Evolutionary conservation across 176 grass and related monocot species (phyloP), one percentile per base, ranked within the genome.

Genomic region (Poa pratensis): DNA sequence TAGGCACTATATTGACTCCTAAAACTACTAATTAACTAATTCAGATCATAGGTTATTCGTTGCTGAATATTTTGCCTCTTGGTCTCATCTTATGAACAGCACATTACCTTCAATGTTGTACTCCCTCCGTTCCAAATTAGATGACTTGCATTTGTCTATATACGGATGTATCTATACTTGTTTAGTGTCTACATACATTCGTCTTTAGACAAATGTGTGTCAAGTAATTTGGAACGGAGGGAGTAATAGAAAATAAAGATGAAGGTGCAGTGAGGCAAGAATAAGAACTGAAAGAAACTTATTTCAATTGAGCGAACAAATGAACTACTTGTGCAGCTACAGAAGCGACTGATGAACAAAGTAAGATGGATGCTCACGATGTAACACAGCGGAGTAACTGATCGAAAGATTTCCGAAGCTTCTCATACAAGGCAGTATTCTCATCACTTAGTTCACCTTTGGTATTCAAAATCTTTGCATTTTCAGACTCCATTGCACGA

Each of bases 391-490:
- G 91, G 13, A 96, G 58, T 32, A 91, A 91, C 69, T 96, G 88
- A 87, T 96, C 94, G 39, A 89, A 93, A 54, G 86, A 89, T 32
- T 89, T 93, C 30, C 91, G 82, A 71, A 85, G 87, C 30, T 96
- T 93, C 73, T 96, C 94, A 86, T 96, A 91, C n/a, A 87, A 89
- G 39, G 89, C 51, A 23, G 86, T 81, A 76, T 87, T 93, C 49
- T 96, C 94, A 83, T 96, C 89, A 63, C 94, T 97, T 69, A 97
- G 79, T 86, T 97, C 95, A 18, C 95, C 95, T 93, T 94, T 97
- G 75, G 90, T 90, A 90, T 83, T 94, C 48, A 97, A 92, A 77
- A 91, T 78, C 87, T 97, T 97, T 71, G 92, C 88, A 90, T 94
- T 92, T 57, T 97, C 95, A 70, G 90, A 65, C 84, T 97, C 95